These are phyloP conservation scores for Rhypophila decipiens DNA, from an alignment of 495 filamentous ascomycete species.

Conservation along the genomic window DNA sequence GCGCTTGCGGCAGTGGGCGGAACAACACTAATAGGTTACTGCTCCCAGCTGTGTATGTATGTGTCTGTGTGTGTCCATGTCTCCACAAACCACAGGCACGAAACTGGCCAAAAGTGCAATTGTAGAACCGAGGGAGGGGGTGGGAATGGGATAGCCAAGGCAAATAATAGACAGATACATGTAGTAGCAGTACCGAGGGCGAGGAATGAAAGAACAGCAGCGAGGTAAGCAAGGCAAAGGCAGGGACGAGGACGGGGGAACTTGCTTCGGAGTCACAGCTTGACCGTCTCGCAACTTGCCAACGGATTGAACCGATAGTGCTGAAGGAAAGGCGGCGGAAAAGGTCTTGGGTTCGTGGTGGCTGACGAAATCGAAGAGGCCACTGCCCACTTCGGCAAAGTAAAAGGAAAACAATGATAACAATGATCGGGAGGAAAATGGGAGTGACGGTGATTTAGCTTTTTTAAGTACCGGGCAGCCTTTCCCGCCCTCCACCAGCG, in stretches of 20 bases:
- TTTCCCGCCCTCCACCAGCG: neutral
- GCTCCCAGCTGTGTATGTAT: constrained; percentile 26
- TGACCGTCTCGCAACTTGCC: too few relatives aligned
- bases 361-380: too few relatives aligned
- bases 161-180: too few relatives aligned
- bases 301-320: too few relatives aligned
- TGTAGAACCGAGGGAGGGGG: constrained; percentile 6
- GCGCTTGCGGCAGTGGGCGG: constrained; percentile 26
- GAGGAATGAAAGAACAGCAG: constrained; percentile 4
- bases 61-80: constrained; percentile 28
- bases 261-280: too few relatives aligned
- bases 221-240: neutral
- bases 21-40: constrained; percentile 21
- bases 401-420: constrained; percentile 9
- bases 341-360: too few relatives aligned
- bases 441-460: constrained; percentile 14
- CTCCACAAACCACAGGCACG: too few relatives aligned
- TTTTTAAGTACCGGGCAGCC: neutral
- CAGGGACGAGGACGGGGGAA: neutral
- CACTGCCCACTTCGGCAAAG: too few relatives aligned
- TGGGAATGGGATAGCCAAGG: neutral
- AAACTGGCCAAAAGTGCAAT: too few relatives aligned
- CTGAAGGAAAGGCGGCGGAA: too few relatives aligned
- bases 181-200: neutral
- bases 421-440: constrained; percentile 29